Conservation (phyloP, 2,329 filamentous ascomycete species). For the Fusarium nisikadoi region DNA sequence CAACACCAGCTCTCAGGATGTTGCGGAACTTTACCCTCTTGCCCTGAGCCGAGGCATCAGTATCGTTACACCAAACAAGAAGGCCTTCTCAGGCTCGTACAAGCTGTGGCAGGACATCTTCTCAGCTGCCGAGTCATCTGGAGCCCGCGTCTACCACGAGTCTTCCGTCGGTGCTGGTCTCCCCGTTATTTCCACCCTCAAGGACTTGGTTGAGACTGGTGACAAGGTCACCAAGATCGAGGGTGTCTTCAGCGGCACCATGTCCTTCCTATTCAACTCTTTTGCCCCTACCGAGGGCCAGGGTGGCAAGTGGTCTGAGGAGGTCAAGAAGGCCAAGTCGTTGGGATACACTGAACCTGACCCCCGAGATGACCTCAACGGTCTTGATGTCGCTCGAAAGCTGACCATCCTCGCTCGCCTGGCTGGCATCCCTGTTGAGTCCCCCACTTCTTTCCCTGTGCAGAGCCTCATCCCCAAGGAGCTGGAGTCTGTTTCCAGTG, state of each 20-base stretch:
- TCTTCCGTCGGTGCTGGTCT: conserved; percentile 93
- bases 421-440: conserved; percentile 82
- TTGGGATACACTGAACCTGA: conserved; percentile 93
- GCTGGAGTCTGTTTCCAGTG: conserved; percentile 79
- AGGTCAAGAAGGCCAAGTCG: conserved; percentile 91
- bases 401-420: conserved; percentile 92
- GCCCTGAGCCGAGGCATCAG: conserved; percentile 86
- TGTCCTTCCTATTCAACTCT: conserved; percentile 98
- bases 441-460: conserved; percentile 89
- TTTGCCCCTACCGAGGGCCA: conserved; percentile 83
- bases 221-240: conserved; percentile 93
- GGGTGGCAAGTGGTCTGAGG: conserved; percentile 87
- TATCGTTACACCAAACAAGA: conserved; percentile 98
- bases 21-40: conserved; percentile 84
- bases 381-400: conserved; percentile 92
- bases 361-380: conserved; percentile 86
- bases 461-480: conserved; percentile 92
- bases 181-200: conserved; percentile 91
- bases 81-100: conserved; percentile 88
- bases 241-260: conserved; percentile 96
- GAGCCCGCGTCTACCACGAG: conserved; percentile 93
- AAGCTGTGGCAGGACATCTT: conserved; percentile 91
- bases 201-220: conserved; percentile 93
- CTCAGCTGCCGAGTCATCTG: conserved; percentile 72
- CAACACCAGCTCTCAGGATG: conserved; percentile 91